Evolutionary conservation across 345 rosid species (phyloP).

Genomic region (Eucalyptus curtisii): DNA sequence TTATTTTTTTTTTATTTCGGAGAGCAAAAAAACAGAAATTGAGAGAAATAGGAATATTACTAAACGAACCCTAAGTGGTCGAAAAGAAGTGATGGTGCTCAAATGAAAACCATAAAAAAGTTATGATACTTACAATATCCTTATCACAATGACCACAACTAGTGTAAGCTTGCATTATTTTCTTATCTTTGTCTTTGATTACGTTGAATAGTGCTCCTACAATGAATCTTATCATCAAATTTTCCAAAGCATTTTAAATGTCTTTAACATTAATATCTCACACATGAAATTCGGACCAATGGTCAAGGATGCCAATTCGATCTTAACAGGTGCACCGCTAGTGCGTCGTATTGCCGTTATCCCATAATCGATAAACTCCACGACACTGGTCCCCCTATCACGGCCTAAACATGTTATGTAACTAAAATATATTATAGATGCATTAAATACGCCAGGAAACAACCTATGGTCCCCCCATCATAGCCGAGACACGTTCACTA

Average conservation of each 20-base stretch:
- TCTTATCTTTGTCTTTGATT: too few species aligned
- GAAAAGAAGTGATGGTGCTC: too few species aligned
- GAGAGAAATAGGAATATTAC: too few species aligned
- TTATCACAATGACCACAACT: too few species aligned
- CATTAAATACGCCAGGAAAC: not conserved
- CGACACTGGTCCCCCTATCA: not conserved
- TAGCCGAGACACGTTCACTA: not conserved
- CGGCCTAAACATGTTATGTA: not conserved
- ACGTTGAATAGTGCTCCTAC: too few species aligned
- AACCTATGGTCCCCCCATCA: not conserved
- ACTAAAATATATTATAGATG: not conserved
- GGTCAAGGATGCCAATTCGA: not conserved
- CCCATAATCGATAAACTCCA: not conserved
- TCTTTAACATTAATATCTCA: not conserved
- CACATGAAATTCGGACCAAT: not conserved
- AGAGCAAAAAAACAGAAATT: accelerated
- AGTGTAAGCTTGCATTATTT: too few species aligned
- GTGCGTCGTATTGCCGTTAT: not conserved
- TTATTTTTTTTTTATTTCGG: accelerated
- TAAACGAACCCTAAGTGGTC: too few species aligned
- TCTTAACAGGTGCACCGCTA: not conserved
- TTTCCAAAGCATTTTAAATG: not conserved
- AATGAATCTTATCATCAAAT: too few species aligned
- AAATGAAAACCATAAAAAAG: too few species aligned
- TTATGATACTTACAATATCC: accelerated